These are phyloP conservation scores for Huiozyma naganishii DNA, from an alignment of 805 yeast genomes.

Conservation along the genomic window DNA sequence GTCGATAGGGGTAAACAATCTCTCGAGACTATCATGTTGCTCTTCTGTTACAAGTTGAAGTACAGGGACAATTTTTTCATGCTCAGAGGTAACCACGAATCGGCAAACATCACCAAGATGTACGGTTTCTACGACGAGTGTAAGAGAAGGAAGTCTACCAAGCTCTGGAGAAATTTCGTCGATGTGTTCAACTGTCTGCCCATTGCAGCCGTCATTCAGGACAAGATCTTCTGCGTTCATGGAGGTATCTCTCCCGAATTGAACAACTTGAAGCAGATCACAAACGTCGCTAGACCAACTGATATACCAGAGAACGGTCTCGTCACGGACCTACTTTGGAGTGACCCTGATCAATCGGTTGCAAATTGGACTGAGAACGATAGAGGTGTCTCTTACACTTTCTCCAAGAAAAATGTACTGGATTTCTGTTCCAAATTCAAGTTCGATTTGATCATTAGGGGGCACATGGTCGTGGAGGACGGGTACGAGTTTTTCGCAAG, in stretches of 20 bases:
- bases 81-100: constrained; percentile 92
- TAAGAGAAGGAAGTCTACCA: constrained; percentile 80
- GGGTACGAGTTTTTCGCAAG: constrained; percentile 76
- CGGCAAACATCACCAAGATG: constrained; percentile 91
- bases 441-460: constrained; percentile 68
- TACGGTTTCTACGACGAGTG: constrained; percentile 98
- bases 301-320: constrained; percentile 76
- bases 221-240: constrained; percentile 83
- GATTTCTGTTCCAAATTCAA: constrained; percentile 54
- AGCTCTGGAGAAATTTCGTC: constrained; percentile 86
- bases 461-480: constrained; percentile 85
- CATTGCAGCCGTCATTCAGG: constrained; percentile 88
- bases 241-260: constrained; percentile 76
- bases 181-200: constrained; percentile 95
- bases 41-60: constrained; percentile 88
- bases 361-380: constrained; percentile 68
- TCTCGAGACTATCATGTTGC: constrained; percentile 76
- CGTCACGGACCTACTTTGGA: constrained; percentile 70
- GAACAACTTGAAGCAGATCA: constrained; percentile 50
- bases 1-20: constrained; percentile 97
- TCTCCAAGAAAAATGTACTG: constrained; percentile 58
- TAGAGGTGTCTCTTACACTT: constrained; percentile 72
- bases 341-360: constrained; percentile 55
- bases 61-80: constrained; percentile 93
- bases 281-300: constrained; percentile 59